Conservation (phyloP, 2,329 filamentous ascomycete genomes). For the Stagonosporopsis chrysanthemi region DNA sequence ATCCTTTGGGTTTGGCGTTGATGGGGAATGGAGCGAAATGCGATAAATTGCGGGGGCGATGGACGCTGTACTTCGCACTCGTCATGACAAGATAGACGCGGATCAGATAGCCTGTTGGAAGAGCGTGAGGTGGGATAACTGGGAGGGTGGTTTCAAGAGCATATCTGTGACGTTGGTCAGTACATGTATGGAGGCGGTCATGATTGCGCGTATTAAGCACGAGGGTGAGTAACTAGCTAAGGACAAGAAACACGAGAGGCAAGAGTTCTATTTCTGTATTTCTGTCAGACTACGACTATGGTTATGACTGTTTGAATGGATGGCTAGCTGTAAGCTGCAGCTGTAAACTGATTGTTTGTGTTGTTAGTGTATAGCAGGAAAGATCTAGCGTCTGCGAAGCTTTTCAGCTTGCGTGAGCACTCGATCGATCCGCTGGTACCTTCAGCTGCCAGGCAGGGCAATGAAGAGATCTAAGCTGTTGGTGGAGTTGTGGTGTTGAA, state of each 20-base stretch:
- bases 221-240: background rate
- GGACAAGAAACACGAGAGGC: background rate
- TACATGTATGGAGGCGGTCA: background rate
- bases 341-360: slow-evolving; percentile 1
- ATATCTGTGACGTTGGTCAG: background rate
- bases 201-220: background rate
- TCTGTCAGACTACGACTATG: background rate
- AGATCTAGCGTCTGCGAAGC: background rate
- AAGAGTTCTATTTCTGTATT: background rate
- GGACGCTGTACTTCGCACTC: background rate
- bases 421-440: background rate
- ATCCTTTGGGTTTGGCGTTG: background rate
- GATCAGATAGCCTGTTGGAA: background rate
- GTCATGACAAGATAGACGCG: background rate
- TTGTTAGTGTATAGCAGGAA: background rate
- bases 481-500: background rate
- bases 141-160: background rate
- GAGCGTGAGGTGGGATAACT: background rate
- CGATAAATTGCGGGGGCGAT: background rate
- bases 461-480: background rate
- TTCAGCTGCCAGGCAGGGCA: background rate
- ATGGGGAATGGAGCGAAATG: background rate
- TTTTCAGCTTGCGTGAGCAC: background rate
- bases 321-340: background rate
- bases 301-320: background rate